Evolutionary conservation across 176 grass and related monocot genomes (phyloP).

Genomic region (Musa troglodytarum): DNA sequence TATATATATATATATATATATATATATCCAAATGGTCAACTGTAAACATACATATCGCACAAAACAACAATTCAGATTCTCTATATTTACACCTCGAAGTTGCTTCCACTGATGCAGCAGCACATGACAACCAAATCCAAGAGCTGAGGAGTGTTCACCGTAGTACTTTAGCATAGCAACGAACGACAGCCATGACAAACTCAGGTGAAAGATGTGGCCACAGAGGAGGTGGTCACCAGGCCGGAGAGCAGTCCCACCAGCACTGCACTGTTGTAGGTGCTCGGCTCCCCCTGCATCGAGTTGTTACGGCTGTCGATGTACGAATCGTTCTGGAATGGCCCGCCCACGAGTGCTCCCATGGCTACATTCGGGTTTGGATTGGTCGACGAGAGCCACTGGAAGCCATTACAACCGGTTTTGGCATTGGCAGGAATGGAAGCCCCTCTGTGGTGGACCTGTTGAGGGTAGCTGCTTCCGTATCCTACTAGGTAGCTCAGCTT

Average conservation of each 20-base stretch:
- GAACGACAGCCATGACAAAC: not conserved
- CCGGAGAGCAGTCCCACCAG: constrained; percentile 66
- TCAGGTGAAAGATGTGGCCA: constrained; percentile 54
- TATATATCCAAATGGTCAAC: too few relatives aligned
- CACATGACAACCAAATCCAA: not conserved
- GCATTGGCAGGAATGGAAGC: constrained; percentile 62
- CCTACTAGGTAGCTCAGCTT: constrained; percentile 95
- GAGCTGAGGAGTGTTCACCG: not conserved
- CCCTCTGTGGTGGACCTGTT: constrained; percentile 86
- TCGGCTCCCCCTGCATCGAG: constrained; percentile 65
- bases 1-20: too few relatives aligned
- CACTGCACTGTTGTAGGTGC: constrained; percentile 87
- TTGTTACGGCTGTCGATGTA: constrained; percentile 72
- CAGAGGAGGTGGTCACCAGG: constrained; percentile 67
- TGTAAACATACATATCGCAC: too few relatives aligned
- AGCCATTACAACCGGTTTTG: constrained; percentile 80
- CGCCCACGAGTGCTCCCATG: constrained; percentile 70
- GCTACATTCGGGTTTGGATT: constrained; percentile 75
- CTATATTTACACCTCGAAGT: too few relatives aligned
- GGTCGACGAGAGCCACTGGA: constrained; percentile 55
- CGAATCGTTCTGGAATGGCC: constrained; percentile 79
- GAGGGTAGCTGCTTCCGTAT: constrained; percentile 70
- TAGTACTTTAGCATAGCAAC: not conserved
- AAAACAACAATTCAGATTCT: too few relatives aligned
- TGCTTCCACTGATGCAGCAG: not conserved